A percentile compares a stretch with the other conserved stretches of the same genome.
phyloP scores from a whole-genome alignment of 306 rosid species.

The Quercus bicolor region DNA sequence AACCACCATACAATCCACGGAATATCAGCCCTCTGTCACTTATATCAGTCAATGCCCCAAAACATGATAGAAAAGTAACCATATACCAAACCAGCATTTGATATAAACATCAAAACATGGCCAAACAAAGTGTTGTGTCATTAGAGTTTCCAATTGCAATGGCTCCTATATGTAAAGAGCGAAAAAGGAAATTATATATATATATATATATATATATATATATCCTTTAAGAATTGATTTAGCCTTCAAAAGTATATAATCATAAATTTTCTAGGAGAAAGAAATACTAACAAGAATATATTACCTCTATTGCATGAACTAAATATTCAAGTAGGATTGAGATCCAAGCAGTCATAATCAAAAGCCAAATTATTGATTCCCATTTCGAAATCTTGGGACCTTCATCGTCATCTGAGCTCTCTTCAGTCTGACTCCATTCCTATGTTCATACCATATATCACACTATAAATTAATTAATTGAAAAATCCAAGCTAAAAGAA shows the following conservation, averaged over 20 bases:
- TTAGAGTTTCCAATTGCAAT: background rate
- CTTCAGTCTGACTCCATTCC: slow-evolving; percentile 57
- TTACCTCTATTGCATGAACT: slow-evolving; percentile 74
- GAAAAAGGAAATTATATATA: background rate
- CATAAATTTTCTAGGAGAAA: background rate
- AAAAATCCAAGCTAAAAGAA: background rate
- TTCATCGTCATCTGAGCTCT: slow-evolving; percentile 44
- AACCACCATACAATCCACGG: too few relatives aligned
- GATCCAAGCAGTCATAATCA: slow-evolving; percentile 65
- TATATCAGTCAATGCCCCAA: background rate
- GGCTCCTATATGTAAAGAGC: background rate
- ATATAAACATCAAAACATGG: background rate
- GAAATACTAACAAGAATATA: background rate
- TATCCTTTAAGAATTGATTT: background rate
- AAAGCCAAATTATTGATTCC: slow-evolving; percentile 84
- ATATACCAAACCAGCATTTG: background rate
- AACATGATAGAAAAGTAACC: background rate
- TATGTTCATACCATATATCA: slow-evolving; percentile 30
- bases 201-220: background rate
- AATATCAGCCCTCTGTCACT: background rate
- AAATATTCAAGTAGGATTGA: slow-evolving; percentile 67
- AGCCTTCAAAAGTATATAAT: background rate
- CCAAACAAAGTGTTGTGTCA: background rate
- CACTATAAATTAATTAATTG: slow-evolving; percentile 24
- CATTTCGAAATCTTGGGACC: slow-evolving; percentile 73